Conservation (phyloP, 1,284 basidiomycete genomes). For the Rugosomyces carneus region DNA sequence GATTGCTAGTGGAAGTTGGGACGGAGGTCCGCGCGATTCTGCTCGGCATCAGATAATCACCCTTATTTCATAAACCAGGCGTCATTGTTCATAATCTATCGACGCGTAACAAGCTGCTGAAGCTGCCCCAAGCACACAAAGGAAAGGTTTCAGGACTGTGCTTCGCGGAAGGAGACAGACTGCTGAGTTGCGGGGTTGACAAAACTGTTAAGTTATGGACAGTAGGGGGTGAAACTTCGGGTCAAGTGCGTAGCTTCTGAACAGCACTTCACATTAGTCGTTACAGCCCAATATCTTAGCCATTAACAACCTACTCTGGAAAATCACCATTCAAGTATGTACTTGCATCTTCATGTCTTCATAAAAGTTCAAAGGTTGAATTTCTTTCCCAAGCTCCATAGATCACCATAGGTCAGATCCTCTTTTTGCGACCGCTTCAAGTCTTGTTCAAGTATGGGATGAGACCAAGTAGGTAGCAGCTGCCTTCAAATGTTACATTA, state of each 20-base stretch:
- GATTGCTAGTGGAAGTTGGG: constrained; percentile 93
- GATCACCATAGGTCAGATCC: constrained; percentile 88
- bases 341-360: constrained; percentile 1
- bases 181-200: constrained; percentile 92
- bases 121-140: constrained; percentile 80
- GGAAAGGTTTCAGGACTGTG: constrained; percentile 88
- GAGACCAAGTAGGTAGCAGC: constrained; percentile 69
- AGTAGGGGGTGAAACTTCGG: constrained; percentile 21
- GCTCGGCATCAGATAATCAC: background rate
- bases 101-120: constrained; percentile 58
- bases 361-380: background rate
- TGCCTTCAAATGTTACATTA: background rate
- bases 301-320: constrained; percentile 71
- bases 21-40: constrained; percentile 66
- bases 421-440: constrained; percentile 92
- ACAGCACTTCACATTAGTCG: background rate
- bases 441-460: constrained; percentile 95
- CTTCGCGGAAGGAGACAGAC: constrained; percentile 60
- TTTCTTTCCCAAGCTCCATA: constrained; percentile 63
- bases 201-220: constrained; percentile 92
- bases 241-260: constrained; percentile 17
- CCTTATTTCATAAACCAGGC: constrained; percentile 38
- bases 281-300: constrained; percentile 31
- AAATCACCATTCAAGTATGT: constrained; percentile 85
- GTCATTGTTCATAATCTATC: constrained; percentile 88